Percentiles rank a stretch among this genome's conserved stretches.
These are phyloP conservation scores for Fusarium torulosum DNA, from an alignment of 2,329 filamentous ascomycete genomes.

Conservation along the genomic window DNA sequence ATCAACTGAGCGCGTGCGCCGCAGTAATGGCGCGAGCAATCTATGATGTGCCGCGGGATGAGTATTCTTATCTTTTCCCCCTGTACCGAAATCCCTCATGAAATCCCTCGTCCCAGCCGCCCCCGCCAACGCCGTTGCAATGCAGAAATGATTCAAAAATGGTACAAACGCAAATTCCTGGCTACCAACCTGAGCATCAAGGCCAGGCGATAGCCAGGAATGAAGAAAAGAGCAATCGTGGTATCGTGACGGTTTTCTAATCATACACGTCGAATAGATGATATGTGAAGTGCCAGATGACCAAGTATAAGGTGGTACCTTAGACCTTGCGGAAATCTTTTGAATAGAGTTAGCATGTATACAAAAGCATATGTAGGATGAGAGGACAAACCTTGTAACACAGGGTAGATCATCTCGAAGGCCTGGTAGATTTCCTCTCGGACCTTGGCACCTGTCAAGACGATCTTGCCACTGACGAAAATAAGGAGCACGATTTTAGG, in stretches of 20 bases:
- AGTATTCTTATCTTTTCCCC: constrained; percentile 54
- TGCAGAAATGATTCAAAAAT: constrained; percentile 59
- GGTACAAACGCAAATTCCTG: constrained; percentile 53
- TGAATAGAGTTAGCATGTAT: constrained; percentile 1
- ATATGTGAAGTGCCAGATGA: constrained; percentile 21
- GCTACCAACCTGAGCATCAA: constrained; percentile 35
- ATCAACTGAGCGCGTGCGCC: constrained; percentile 45
- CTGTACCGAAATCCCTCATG: constrained; percentile 50
- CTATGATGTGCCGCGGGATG: constrained; percentile 57
- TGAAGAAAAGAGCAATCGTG: constrained; percentile 56
- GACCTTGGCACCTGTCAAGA: constrained; percentile 96
- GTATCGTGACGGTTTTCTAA: constrained; percentile 62
- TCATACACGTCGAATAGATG: constrained; percentile 55
- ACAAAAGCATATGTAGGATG: neutral
- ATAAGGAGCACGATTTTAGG: constrained; percentile 98
- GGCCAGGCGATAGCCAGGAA: constrained; percentile 38
- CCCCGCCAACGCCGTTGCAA: constrained; percentile 70
- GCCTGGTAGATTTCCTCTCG: constrained; percentile 98
- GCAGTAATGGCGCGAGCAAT: constrained; percentile 52
- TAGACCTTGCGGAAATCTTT: constrained; percentile 71
- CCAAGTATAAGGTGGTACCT: constrained; percentile 33
- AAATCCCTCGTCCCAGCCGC: constrained; percentile 50
- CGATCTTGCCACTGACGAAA: constrained; percentile 98
- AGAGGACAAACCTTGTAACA: constrained; percentile 78
- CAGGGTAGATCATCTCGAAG: constrained; percentile 97